Base-by-base conservation (phyloP, 495 filamentous ascomycete genomes). In the Penicillium taxi region DNA sequence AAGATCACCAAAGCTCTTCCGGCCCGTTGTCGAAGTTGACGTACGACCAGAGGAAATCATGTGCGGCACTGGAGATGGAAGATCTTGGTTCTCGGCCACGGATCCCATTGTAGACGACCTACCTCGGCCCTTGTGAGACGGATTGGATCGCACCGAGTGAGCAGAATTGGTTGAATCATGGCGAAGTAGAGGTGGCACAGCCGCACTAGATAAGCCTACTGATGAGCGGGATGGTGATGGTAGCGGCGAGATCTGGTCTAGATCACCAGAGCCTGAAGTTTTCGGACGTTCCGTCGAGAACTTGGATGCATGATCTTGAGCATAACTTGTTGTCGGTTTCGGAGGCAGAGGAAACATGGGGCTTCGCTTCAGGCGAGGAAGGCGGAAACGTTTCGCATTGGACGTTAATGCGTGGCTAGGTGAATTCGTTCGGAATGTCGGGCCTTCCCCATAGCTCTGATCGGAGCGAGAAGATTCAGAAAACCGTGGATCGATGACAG, bases 391-490 rank as follows among this genome's bases (percentile, higher is more conserved):
- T 71, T 84, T 43, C 73, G 81, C 16, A 75, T 72, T 78, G 20
- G 74, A 75, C n/a, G 75, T 41, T 13, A 40, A 36, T 2, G 48
- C 51, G 11, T 44, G 33, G 11, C 26, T 40, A 1, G 58, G 57
- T 7, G 54, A 57, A 21, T 48, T 47, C 5, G 45, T 52, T 8
- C 49, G 53, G 19, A 42, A 78, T 4, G 75, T 67, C 26, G 78
- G 69, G 43, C 76, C 81, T 21, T 94, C 87, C n/a, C 73, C 78
- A 8, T 80, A 78, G 58, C 88, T 93, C 18, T 77, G 81, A 53
- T 95, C 88, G 13, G 90, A 95, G 35, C 86, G 78, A 15, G 88
- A 94, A 0, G 91, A 96, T 42, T 96, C 91, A 3, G 91, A 96
- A 16, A 86, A 69, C 26, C 91, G 72, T 34, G 77, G 73, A 28